phyloP scores from a whole-genome alignment of 2,329 filamentous ascomycete genomes.

The Chrysosporium queenslandicum region DNA sequence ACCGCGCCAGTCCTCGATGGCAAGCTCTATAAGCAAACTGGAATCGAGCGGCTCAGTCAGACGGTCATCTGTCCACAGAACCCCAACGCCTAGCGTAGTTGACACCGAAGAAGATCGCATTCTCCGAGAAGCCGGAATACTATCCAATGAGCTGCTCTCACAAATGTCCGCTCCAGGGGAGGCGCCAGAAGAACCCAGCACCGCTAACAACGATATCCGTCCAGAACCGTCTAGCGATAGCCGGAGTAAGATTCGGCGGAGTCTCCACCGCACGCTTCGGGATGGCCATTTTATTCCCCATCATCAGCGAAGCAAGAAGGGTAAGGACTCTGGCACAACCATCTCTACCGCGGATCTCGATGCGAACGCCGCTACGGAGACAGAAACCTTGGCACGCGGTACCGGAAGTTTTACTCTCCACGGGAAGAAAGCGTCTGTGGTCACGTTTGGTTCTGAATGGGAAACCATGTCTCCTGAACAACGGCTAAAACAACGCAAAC shows the following conservation, averaged over 20 bases:
- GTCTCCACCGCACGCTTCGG: conserved; percentile 78
- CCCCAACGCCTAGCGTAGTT: conserved; percentile 31
- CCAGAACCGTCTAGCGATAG: conserved; percentile 39
- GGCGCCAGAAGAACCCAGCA: conserved; percentile 18
- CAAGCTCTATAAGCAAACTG: conserved; percentile 30
- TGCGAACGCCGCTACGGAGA: conserved; percentile 25
- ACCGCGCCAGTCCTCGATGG: conserved; percentile 31
- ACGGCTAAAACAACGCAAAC: conserved; percentile 54
- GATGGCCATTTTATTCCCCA: conserved; percentile 61
- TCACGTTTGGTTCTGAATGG: conserved; percentile 91
- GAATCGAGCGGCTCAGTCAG: conserved; percentile 29
- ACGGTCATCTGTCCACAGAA: conserved; percentile 30
- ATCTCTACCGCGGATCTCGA: conserved; percentile 46
- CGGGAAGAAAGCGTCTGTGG: conserved; percentile 93
- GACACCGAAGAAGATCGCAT: conserved; percentile 60
- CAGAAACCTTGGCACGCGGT: conserved; percentile 51
- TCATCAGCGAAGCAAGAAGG: conserved; percentile 62
- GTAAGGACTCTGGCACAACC: conserved; percentile 60
- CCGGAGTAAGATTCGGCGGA: conserved; percentile 66
- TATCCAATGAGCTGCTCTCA: conserved; percentile 33
- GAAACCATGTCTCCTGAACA: conserved; percentile 67
- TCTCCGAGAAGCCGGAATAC: conserved; percentile 56
- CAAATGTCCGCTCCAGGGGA: conserved; percentile 25
- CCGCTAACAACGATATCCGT: conserved; percentile 32
- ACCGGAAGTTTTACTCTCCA: conserved; percentile 91